A percentile compares a stretch with the other conserved stretches of the same genome.
Evolutionary conservation across 176 grass and related monocot genomes (phyloP).

Genomic region (Carex scoparia): DNA sequence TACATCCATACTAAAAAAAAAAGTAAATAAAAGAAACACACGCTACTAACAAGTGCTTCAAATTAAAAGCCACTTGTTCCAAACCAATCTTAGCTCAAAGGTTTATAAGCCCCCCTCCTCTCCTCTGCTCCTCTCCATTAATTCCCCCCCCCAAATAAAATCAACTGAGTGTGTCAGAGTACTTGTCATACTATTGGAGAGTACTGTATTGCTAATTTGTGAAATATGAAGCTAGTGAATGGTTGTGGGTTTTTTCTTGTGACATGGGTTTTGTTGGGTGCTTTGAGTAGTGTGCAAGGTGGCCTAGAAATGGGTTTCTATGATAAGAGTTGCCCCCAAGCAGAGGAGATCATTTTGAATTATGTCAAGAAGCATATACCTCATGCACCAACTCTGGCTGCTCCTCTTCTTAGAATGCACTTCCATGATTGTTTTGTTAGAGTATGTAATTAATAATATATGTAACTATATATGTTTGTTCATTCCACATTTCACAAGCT

Average conservation of each 20-base stretch:
- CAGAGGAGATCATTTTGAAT: conserved; percentile 56
- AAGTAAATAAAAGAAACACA: background rate
- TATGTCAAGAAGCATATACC: conserved; percentile 63
- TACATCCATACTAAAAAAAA: background rate
- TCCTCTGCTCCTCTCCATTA: background rate
- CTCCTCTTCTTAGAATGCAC: conserved; percentile 78
- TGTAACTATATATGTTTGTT: background rate
- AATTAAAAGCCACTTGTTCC: background rate
- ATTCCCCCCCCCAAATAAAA: too few relatives aligned
- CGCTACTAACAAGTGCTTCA: background rate
- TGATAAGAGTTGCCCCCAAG: conserved; percentile 57
- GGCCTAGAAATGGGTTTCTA: conserved; percentile 61
- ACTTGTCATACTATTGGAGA: background rate
- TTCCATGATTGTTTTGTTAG: conserved; percentile 99
- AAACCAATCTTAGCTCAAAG: background rate
- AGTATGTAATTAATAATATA: conserved; percentile 20
- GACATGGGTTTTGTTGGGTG: background rate
- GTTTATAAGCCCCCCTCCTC: conserved; percentile 24
- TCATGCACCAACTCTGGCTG: conserved; percentile 52
- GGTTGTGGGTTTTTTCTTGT: background rate
- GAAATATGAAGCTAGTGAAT: background rate
- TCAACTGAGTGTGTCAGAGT: background rate
- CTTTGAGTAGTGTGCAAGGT: conserved; percentile 11
- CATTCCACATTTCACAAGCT: background rate
- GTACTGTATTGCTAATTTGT: background rate